Percentiles rank a stretch among this genome's conserved stretches.
These are phyloP conservation scores for Globisporangium iwayamae DNA, from an alignment of 352 stramenopile species.

Conservation along the genomic window DNA sequence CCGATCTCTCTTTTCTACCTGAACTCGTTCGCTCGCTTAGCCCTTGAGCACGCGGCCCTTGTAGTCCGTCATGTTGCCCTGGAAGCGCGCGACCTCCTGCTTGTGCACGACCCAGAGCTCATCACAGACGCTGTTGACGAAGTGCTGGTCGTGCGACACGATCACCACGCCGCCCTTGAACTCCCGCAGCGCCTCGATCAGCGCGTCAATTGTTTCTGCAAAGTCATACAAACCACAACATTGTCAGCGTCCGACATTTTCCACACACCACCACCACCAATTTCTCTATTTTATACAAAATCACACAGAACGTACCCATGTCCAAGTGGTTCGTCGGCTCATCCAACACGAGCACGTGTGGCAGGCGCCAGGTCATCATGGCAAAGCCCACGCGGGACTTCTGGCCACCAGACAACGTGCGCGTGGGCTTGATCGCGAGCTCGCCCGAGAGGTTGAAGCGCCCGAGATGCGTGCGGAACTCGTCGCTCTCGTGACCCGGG, in stretches of 20 bases:
- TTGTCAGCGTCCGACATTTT: conserved; percentile 8
- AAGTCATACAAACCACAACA: conserved; percentile 6
- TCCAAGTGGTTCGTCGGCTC: conserved; percentile 97
- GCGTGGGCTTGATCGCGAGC: conserved; percentile 93
- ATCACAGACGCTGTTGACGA: conserved; percentile 94
- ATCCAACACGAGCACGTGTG: conserved; percentile 96
- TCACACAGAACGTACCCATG: conserved; percentile 64
- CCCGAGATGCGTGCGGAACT: conserved; percentile 94
- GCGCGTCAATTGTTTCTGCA: conserved; percentile 81
- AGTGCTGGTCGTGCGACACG: conserved; percentile 98
- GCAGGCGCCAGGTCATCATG: conserved; percentile 92
- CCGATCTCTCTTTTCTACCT: too few species aligned
- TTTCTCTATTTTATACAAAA: not conserved
- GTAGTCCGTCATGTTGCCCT: conserved; percentile 79
- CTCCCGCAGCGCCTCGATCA: conserved; percentile 94
- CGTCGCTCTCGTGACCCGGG: conserved; percentile 72
- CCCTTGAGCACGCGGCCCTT: conserved; percentile 71
- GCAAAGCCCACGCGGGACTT: conserved; percentile 94
- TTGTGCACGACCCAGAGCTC: conserved; percentile 92
- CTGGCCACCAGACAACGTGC: conserved; percentile 94
- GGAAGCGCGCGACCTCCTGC: conserved; percentile 72
- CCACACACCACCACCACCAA: not conserved
- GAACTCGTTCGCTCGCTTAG: conserved; percentile 21
- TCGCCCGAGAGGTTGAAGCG: conserved; percentile 96
- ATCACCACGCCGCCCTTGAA: conserved; percentile 97